phyloP scores from a whole-genome alignment of 1,284 basidiomycete genomes.

The Ganoderma multipileum region DNA sequence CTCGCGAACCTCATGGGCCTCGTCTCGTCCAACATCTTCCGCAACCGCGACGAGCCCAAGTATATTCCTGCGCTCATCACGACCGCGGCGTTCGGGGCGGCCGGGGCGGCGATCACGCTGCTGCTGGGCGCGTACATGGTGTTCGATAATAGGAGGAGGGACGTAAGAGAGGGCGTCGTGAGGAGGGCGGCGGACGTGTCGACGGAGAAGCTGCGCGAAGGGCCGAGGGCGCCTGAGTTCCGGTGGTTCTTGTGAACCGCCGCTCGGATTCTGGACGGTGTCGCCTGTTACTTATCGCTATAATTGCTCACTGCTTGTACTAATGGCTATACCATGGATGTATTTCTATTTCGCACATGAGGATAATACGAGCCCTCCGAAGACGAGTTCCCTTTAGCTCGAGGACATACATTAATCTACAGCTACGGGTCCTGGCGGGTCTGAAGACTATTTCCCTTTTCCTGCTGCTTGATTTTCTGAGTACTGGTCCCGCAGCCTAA shows the following conservation, averaged over 20 bases:
- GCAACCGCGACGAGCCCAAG: slow-evolving; percentile 53
- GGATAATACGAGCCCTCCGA: background rate
- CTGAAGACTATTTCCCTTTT: too few species aligned
- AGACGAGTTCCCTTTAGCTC: background rate
- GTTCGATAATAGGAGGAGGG: slow-evolving; percentile 15
- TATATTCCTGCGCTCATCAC: slow-evolving; percentile 18
- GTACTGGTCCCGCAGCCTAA: too few species aligned
- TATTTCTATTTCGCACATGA: background rate
- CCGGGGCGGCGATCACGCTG: slow-evolving; percentile 18
- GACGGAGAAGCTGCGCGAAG: slow-evolving; percentile 19
- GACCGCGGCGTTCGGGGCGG: slow-evolving; percentile 19
- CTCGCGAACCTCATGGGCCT: slow-evolving; percentile 58
- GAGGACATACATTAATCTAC: background rate
- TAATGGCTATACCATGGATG: background rate
- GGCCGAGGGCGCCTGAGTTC: slow-evolving; percentile 15
- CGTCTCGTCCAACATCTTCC: slow-evolving; percentile 59
- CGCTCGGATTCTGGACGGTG: too few species aligned
- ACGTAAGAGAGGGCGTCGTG: slow-evolving; percentile 18
- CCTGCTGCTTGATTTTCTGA: too few species aligned
- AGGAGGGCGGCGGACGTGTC: slow-evolving; percentile 14
- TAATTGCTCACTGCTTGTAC: background rate
- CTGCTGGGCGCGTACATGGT: slow-evolving; percentile 16
- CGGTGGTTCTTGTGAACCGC: slow-evolving; percentile 17
- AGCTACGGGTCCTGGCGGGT: too few species aligned
- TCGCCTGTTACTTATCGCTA: background rate